A percentile compares a stretch with the other conserved stretches of the same genome.
phyloP scores from a whole-genome alignment of 495 filamentous ascomycete genomes.

The Apodospora peruviana region DNA sequence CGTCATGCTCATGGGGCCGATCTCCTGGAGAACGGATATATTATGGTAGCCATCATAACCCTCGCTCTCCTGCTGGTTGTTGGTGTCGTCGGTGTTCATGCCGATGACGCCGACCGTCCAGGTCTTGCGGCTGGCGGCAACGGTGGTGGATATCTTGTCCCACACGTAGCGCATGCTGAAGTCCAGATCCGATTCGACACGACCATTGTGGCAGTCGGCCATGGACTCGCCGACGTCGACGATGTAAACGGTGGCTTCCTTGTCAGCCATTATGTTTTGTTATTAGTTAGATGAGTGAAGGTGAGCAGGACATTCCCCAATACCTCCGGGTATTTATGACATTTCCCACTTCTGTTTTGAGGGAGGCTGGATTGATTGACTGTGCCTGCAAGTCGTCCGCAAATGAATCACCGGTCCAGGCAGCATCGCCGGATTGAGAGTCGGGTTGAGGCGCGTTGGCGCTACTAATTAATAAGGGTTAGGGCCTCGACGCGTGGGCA shows the following conservation, averaged over 20 bases:
- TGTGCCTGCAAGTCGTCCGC: too few relatives aligned
- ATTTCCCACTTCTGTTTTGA: too few relatives aligned
- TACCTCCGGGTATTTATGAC: not conserved
- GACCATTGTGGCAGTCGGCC: conserved; percentile 67
- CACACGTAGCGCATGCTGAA: conserved; percentile 92
- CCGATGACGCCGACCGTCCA: conserved; percentile 75
- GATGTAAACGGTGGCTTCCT: conserved; percentile 90
- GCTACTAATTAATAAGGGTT: not conserved
- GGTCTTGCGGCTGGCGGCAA: conserved; percentile 78
- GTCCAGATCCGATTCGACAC: conserved; percentile 75
- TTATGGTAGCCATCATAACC: conserved; percentile 64
- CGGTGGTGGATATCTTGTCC: conserved; percentile 86
- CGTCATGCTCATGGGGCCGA: conserved; percentile 68
- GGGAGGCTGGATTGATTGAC: not conserved
- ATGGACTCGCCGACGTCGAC: conserved; percentile 83
- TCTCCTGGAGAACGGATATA: conserved; percentile 66
- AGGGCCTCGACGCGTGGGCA: conserved; percentile 19
- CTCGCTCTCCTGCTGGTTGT: conserved; percentile 54
- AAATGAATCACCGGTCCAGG: too few relatives aligned
- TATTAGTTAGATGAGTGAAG: not conserved
- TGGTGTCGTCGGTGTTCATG: conserved; percentile 71
- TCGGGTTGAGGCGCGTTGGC: not conserved
- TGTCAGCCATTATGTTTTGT: conserved; percentile 68
- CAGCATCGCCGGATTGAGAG: conserved; percentile 15
- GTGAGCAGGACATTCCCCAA: not conserved